Evolutionary conservation across 164 flowering plant genomes (phyloP).

Genomic region (Euptelea pleiosperma): DNA sequence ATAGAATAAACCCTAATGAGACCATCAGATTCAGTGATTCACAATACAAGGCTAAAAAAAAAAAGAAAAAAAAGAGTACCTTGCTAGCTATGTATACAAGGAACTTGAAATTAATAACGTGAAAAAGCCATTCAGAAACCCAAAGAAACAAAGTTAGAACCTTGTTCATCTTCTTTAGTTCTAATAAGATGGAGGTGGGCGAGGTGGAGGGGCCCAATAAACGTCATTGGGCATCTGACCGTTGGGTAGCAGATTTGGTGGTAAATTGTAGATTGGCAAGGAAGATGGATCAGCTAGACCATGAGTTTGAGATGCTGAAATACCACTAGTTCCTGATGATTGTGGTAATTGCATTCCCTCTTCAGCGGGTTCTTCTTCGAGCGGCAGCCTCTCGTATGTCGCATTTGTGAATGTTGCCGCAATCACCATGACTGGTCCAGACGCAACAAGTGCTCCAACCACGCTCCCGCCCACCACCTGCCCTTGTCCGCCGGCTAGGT

Average conservation of each 20-base stretch:
- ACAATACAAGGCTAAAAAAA: constrained; percentile 6
- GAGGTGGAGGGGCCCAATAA: constrained; percentile 32
- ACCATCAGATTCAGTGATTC: constrained; percentile 1
- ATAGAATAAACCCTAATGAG: constrained; percentile 1
- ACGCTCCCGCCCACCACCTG: constrained; percentile 89
- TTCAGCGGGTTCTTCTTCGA: constrained; percentile 43
- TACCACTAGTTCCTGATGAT: constrained; percentile 25
- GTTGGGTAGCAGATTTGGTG: constrained; percentile 34
- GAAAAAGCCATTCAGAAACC: constrained; percentile 1
- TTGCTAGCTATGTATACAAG: constrained; percentile 13
- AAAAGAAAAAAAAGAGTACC: background rate
- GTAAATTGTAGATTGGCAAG: constrained; percentile 34
- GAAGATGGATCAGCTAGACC: constrained; percentile 29
- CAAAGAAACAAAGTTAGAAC: background rate
- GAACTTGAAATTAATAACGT: background rate
- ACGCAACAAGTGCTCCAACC: constrained; percentile 65
- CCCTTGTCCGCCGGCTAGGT: constrained; percentile 80
- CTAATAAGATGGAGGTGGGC: constrained; percentile 27
- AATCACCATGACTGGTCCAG: constrained; percentile 86
- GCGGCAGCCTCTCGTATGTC: constrained; percentile 68
- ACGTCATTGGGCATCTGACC: constrained; percentile 37
- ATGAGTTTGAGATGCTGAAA: constrained; percentile 25
- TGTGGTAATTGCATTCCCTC: constrained; percentile 37
- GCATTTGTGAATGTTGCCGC: constrained; percentile 84
- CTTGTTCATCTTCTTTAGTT: background rate